A percentile compares a stretch with the other conserved stretches of the same genome.
Evolutionary conservation across 140 eudicot species (phyloP).

Genomic region (Bidens hawaiensis): DNA sequence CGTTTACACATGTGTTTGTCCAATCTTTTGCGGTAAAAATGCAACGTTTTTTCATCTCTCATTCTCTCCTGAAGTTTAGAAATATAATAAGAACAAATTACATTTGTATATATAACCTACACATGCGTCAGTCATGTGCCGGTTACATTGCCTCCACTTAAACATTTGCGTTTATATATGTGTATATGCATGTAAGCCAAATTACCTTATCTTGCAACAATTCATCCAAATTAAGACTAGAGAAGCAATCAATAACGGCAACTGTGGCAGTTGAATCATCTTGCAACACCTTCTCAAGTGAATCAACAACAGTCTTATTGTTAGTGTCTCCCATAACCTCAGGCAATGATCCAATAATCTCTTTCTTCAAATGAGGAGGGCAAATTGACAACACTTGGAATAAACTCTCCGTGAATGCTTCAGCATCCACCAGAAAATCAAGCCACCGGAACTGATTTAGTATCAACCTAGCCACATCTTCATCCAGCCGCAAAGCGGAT

Average conservation of each 20-base stretch:
- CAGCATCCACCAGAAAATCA: conserved; percentile 67
- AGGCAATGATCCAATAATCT: conserved; percentile 82
- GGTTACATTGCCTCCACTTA: too few relatives aligned
- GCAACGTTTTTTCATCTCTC: too few relatives aligned
- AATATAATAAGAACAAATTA: too few relatives aligned
- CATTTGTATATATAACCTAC: too few relatives aligned
- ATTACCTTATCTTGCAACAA: conserved; percentile 69
- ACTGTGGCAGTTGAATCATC: conserved; percentile 63
- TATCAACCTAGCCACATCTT: conserved; percentile 70
- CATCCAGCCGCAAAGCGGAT: conserved; percentile 45
- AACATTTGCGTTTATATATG: too few relatives aligned
- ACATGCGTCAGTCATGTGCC: too few relatives aligned
- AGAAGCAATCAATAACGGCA: conserved; percentile 72
- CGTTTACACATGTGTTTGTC: too few relatives aligned
- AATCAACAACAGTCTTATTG: conserved; percentile 49
- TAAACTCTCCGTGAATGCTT: conserved; percentile 55
- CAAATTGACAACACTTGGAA: conserved; percentile 68
- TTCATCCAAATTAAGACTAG: conserved; percentile 74
- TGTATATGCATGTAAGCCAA: not conserved
- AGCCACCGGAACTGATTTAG: conserved; percentile 86
- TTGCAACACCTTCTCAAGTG: conserved; percentile 71
- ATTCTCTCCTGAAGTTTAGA: too few relatives aligned
- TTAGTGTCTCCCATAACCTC: conserved; percentile 74
- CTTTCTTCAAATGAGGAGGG: conserved; percentile 71
- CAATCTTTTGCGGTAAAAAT: too few relatives aligned